A percentile compares a stretch with the other conserved stretches of the same genome.
phyloP scores from a whole-genome alignment of 2,329 filamentous ascomycete genomes.

The Pseudogymnoascus sp. region DNA sequence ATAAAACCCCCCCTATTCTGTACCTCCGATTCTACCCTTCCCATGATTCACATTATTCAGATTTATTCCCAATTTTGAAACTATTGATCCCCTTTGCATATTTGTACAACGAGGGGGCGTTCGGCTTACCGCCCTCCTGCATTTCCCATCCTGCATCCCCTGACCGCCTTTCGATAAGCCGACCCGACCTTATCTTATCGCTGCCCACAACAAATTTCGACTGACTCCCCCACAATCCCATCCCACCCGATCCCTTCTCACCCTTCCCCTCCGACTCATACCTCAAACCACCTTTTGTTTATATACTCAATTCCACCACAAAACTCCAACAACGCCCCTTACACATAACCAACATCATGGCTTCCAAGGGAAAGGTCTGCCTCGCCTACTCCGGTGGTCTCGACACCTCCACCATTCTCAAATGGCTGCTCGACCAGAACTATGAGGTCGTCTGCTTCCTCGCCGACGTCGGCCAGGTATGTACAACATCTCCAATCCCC shows the following conservation, averaged over 20 bases:
- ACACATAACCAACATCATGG: background rate
- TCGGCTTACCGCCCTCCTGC: constrained; percentile 7
- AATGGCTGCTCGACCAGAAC: constrained; percentile 42
- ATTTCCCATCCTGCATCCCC: background rate
- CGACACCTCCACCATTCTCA: constrained; percentile 38
- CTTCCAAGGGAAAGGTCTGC: constrained; percentile 29
- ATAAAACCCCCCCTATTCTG: background rate
- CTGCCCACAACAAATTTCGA: constrained; percentile 8
- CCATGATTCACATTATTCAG: constrained; percentile 1
- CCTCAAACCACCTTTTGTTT: constrained; percentile 3
- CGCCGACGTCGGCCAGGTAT: constrained; percentile 66
- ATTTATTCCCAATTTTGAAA: constrained; percentile 5
- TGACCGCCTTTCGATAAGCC: constrained; percentile 9
- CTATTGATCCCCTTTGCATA: constrained; percentile 5
- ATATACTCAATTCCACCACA: constrained; percentile 8
- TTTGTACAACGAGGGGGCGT: background rate
- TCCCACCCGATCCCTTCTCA: constrained; percentile 6
- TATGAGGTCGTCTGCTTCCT: constrained; percentile 45
- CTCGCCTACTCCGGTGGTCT: constrained; percentile 39
- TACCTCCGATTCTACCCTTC: background rate
- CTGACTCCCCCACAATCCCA: constrained; percentile 1
- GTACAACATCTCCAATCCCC: constrained; percentile 21
- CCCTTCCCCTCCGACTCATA: constrained; percentile 3
- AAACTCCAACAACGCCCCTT: background rate
- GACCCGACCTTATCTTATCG: constrained; percentile 9